Base-by-base conservation (phyloP, 2,329 filamentous ascomycete genomes). In the Colletotrichum melonis region DNA sequence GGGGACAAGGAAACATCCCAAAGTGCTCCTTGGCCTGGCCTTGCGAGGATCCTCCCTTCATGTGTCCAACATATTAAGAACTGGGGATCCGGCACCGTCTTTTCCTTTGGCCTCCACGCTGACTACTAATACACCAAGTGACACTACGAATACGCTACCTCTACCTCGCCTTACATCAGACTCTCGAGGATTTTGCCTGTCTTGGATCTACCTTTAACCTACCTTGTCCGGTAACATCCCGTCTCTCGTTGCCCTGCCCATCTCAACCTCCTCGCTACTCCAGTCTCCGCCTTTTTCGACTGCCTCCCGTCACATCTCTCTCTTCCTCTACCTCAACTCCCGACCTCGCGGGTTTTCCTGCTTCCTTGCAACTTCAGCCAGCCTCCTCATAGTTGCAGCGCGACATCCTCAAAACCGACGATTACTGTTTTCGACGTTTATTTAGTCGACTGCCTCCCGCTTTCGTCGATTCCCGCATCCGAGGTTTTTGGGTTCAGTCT, bases 1-100 rank as follows among this genome's bases (percentile, higher is more conserved):
- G 38, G 35, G 35, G 8, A n/a, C 22, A 26, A 26, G 30, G 28
- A 63, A 55, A 56, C 59, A 57, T 30, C 32, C 59, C 16, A 56
- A 56, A 38, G 62, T 26, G 62, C 66, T 62, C 57, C 65, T 69
- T 63, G 58, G 54, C 54, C 59, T 32, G 58, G 58, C 35, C 28
- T 32, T 52, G 65, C 54, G 59, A 68, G 64, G 54, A 64, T 73
- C n/a, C 59, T 69, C 66, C 59, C 67, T 69, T n/a, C 70, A 3
- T 35, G 52, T 64, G 65, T 24, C 59, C 24, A 60, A 16, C 70
- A 32, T 73, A 73, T 73, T 69, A 73, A 73, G 66, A 49, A 73
- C 70, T 69, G 66, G 70, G 66, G 66, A 60, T 69, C 70, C 66
- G 70, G 65, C 70, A 69, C 60, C 30, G 7, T n/a, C 35, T 32